Evolutionary conservation across 2,329 filamentous ascomycete genomes (phyloP).

Genomic region (Fusarium pininemorale): DNA sequence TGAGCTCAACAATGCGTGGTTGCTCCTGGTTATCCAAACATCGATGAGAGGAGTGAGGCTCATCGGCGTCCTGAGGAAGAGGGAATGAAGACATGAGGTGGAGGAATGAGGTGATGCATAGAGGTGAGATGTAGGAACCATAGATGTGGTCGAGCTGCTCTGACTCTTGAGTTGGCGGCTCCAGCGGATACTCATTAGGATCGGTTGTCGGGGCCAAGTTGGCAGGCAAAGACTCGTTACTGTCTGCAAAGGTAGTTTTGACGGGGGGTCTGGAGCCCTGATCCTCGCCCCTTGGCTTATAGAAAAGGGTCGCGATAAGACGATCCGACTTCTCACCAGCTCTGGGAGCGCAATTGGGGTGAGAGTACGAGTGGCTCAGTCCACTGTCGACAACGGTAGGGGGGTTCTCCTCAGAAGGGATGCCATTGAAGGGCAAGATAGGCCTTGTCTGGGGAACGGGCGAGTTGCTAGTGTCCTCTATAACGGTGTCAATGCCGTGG

Average conservation of each 20-base stretch:
- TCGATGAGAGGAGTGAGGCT: conserved; percentile 69
- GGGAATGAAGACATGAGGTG: conserved; percentile 73
- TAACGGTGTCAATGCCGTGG: conserved; percentile 72
- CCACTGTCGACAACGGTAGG: conserved; percentile 70
- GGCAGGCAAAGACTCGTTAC: conserved; percentile 52
- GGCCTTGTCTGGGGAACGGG: conserved; percentile 51
- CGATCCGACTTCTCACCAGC: conserved; percentile 59
- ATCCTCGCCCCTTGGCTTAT: conserved; percentile 57
- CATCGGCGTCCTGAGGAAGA: conserved; percentile 59
- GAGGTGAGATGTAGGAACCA: conserved; percentile 70
- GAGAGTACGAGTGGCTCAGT: conserved; percentile 68
- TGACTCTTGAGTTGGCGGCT: conserved; percentile 63
- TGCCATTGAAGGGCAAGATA: conserved; percentile 64
- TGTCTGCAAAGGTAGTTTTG: conserved; percentile 43
- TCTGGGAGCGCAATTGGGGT: conserved; percentile 68
- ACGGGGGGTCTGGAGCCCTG: conserved; percentile 46
- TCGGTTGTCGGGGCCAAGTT: conserved; percentile 69
- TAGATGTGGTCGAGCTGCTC: conserved; percentile 72
- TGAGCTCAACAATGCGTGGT: conserved; percentile 73
- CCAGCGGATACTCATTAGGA: conserved; percentile 67
- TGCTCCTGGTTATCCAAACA: conserved; percentile 69
- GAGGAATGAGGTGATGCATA: conserved; percentile 72
- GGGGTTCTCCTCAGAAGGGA: conserved; percentile 67
- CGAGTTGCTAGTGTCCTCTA: conserved; percentile 61
- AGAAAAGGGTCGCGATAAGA: conserved; percentile 71